phyloP scores from a whole-genome alignment of 1,139 yeast genomes.

The Torulaspora globosa region DNA sequence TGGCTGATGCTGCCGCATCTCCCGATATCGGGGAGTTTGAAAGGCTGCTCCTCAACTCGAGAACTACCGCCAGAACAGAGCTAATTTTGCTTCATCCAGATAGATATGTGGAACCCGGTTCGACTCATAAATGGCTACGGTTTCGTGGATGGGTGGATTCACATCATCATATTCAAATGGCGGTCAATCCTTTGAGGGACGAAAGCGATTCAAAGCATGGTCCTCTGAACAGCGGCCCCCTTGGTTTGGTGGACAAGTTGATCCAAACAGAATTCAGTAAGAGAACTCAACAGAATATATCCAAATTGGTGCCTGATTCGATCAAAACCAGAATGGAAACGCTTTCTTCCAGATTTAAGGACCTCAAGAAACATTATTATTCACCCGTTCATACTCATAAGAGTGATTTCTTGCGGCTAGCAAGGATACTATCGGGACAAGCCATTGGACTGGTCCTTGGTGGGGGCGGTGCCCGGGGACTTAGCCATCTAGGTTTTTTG shows the following conservation, averaged over 20 bases:
- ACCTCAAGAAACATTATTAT: slow-evolving; percentile 36
- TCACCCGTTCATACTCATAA: slow-evolving; percentile 60
- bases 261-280: slow-evolving; percentile 34
- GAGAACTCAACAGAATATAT: slow-evolving; percentile 34
- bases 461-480: slow-evolving; percentile 97
- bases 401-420: slow-evolving; percentile 83
- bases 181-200: slow-evolving; percentile 18
- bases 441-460: slow-evolving; percentile 93
- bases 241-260: slow-evolving; percentile 29
- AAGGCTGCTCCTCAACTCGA: slow-evolving; percentile 63
- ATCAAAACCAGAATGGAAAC: slow-evolving; percentile 37
- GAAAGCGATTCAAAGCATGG: slow-evolving; percentile 14
- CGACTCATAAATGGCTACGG: slow-evolving; percentile 80
- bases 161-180: slow-evolving; percentile 78
- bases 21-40: slow-evolving; percentile 85
- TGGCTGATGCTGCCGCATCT: slow-evolving; percentile 67
- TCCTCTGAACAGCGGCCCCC: slow-evolving; percentile 19
- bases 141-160: slow-evolving; percentile 86
- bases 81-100: slow-evolving; percentile 81
- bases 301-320: slow-evolving; percentile 34
- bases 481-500: slow-evolving; percentile 89
- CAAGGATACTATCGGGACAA: slow-evolving; percentile 84
- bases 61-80: slow-evolving; percentile 86
- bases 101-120: slow-evolving; percentile 74
- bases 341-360: slow-evolving; percentile 33